Evolutionary conservation across 179 eudicot genomes (phyloP), one percentile per base, ranked within the genome.

Genomic region (Monotropa hypopitys): DNA sequence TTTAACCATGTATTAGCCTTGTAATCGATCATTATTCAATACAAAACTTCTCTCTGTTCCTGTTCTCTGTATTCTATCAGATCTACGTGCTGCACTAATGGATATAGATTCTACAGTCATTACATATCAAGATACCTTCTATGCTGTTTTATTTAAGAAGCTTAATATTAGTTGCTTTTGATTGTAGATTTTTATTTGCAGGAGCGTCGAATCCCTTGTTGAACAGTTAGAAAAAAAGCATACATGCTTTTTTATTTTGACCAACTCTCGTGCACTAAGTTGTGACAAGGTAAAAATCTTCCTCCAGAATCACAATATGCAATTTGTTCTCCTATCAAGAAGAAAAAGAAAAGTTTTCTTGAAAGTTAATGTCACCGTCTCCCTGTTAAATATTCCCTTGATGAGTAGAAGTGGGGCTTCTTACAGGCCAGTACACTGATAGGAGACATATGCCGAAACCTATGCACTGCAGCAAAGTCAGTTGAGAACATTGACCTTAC

Each of bases 191-290:
- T 63, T 33, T 49, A 53, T 77, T 77, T 86, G 75, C 91, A 96
- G 99, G 99, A 89, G 73, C 72, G 69, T 84, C 50, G 91, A 88
- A 68, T 86, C 98, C 79, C 96, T 96, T 70, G 79, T 80, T 73
- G 90, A 89, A 81, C 90, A 93, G 82, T 90, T 96, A 79, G 84
- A 53, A 54, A 85, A 88, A 79, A 90, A 78, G 78, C 90, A 96
- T 8, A 91, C 87, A 79, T 96, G 99, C 83, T 93, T 96, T 88
- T 96, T 93, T 87, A 96, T 96, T 80, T 86, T 96, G 85, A 96
- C 99, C 54, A 96, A 96, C 83, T 96, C 99, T 26, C 87, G 99
- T 47, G 85, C 99, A 73, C 85, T 93, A 46, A 85, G 87, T 83
- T 84, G 96, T 72, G 90, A 89, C 26, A 93, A 93, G 99, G 99